A percentile compares a stretch with the other conserved stretches of the same genome.
Conservation (phyloP, 352 stramenopile genomes). For the Phytophthora tubulina region DNA sequence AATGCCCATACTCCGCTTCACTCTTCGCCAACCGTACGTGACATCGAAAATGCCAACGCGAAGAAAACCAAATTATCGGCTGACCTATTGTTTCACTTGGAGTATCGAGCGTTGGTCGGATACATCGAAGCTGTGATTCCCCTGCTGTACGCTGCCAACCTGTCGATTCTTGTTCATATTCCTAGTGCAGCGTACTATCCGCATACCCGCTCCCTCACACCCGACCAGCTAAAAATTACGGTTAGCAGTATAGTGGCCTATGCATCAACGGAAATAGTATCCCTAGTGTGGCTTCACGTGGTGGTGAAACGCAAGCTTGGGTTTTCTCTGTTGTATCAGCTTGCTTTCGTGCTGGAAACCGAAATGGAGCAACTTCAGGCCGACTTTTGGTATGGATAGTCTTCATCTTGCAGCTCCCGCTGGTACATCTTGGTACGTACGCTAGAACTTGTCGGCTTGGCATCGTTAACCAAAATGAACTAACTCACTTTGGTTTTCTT, state of each 20-base stretch:
- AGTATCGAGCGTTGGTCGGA: not conserved
- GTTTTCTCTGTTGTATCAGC: constrained; percentile 1
- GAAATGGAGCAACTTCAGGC: not conserved
- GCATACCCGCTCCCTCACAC: not conserved
- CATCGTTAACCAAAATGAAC: not conserved
- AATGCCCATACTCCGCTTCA: too few relatives aligned
- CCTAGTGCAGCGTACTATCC: not conserved
- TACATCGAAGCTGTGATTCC: not conserved
- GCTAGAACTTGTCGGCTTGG: too few relatives aligned
- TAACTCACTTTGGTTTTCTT: not conserved
- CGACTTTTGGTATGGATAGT: not conserved
- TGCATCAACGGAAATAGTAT: not conserved
- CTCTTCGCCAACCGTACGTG: not conserved
- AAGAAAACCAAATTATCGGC: not conserved
- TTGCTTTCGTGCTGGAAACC: not conserved
- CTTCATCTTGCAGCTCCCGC: not conserved
- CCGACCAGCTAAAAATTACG: not conserved
- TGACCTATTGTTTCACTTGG: not conserved
- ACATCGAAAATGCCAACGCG: not conserved
- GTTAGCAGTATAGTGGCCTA: not conserved
- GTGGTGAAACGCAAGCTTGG: not conserved
- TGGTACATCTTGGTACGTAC: not conserved
- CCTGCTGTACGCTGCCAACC: not conserved
- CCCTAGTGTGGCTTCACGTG: not conserved
- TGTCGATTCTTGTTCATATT: not conserved